Conservation (phyloP, 768 basidiomycete genomes). For the Naganishia randhawae region DNA sequence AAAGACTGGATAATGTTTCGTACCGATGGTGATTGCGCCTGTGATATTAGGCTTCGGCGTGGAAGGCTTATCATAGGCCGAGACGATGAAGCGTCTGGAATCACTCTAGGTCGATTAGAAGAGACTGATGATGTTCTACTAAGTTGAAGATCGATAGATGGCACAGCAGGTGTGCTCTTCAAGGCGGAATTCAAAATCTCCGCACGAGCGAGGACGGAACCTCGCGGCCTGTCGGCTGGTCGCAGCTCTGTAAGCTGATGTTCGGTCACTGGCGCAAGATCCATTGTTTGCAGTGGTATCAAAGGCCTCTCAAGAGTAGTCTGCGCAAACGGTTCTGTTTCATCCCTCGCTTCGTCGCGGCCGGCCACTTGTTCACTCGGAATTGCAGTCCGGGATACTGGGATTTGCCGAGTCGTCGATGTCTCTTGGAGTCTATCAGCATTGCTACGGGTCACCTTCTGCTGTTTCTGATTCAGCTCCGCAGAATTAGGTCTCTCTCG, state of each 20-base stretch:
- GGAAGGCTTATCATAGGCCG: conserved; percentile 14
- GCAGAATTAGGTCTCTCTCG: neutral
- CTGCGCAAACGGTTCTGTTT: neutral
- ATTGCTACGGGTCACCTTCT: neutral
- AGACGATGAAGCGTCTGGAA: conserved; percentile 7
- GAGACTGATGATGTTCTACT: neutral
- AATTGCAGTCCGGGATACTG: neutral
- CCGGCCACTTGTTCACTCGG: neutral
- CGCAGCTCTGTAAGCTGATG: neutral
- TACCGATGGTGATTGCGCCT: conserved; percentile 8
- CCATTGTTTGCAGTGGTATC: neutral
- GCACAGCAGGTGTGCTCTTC: neutral
- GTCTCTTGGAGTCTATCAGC: neutral
- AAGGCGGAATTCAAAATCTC: neutral
- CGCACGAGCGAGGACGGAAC: conserved; percentile 11
- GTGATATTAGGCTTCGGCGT: conserved; percentile 4
- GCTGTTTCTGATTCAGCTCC: neutral
- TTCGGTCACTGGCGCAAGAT: neutral
- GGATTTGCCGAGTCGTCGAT: neutral
- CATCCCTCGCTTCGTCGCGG: neutral
- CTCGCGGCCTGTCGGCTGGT: neutral
- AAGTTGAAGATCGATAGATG: neutral
- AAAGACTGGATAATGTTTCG: conserved; percentile 16
- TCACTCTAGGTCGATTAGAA: neutral
- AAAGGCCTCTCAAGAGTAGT: neutral